Evolutionary conservation across 176 grass and related monocot genomes (phyloP).

Genomic region (Bromus sterilis): DNA sequence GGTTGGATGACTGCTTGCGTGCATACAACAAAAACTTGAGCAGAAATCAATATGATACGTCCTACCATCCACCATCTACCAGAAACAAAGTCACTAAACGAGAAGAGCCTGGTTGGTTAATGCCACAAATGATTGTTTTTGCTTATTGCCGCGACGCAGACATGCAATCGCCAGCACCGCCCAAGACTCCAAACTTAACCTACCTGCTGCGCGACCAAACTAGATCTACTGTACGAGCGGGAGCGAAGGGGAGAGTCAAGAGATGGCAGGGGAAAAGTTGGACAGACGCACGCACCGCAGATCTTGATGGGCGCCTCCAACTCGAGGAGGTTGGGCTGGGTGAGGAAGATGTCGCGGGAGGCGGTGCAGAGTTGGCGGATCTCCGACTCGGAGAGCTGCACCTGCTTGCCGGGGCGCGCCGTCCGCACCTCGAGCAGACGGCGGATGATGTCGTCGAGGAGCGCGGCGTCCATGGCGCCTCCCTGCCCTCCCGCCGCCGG

Average conservation of each 20-base stretch:
- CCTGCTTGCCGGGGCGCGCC: slow-evolving; percentile 64
- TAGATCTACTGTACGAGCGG: slow-evolving; percentile 26
- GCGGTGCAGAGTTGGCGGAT: slow-evolving; percentile 74
- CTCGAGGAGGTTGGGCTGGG: slow-evolving; percentile 86
- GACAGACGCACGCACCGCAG: slow-evolving; percentile 42
- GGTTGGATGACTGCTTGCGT: too few species aligned
- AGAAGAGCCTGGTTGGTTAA: not conserved
- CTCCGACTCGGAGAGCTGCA: slow-evolving; percentile 82
- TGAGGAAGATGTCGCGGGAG: slow-evolving; percentile 83
- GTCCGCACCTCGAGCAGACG: slow-evolving; percentile 78
- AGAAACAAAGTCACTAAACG: not conserved
- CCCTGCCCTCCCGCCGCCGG: slow-evolving; percentile 44
- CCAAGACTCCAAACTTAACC: too few species aligned
- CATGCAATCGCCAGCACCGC: not conserved
- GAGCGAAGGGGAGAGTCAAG: not conserved
- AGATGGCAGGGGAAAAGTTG: not conserved
- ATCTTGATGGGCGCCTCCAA: slow-evolving; percentile 95
- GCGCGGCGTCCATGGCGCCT: slow-evolving; percentile 49
- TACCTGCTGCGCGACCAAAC: not conserved
- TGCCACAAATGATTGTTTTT: not conserved
- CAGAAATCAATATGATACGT: not conserved
- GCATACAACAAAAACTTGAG: not conserved
- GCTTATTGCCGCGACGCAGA: not conserved
- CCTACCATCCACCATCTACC: not conserved
- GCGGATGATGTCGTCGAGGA: slow-evolving; percentile 76